Base-by-base conservation (phyloP, 208 protist genomes). In the Acanthamoeba triangularis region DNA sequence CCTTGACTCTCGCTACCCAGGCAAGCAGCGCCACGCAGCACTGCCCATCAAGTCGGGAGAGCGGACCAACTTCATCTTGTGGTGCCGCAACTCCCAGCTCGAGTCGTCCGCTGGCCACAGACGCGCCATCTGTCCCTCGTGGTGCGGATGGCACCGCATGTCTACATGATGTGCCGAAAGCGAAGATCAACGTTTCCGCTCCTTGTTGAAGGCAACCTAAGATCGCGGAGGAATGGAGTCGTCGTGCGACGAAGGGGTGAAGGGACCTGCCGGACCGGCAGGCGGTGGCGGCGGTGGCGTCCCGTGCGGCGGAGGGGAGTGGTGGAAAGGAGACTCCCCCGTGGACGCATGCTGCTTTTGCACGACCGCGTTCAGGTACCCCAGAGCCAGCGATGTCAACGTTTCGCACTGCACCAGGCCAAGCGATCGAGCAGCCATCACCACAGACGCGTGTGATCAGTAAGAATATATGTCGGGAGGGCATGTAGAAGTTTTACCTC, bases 21-120 rank as follows among this genome's bases (percentile, higher is more conserved):
- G 80, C 44, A 90, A 90, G 54, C 80, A 90, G 41, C 25, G 80
- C 63, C 80, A 90, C 18, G 49, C 54, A 14, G 80, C 80, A 37
- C 6, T 33, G 54, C 49, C 80, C 28, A 90, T 90, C 44, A 2
- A 20, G 23, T 35, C 49, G 2, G 80, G 80, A 11, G 80, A 90
- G 47, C 25, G 80, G 35, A 90, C 80, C 20, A 90, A 90, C 49
- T 28, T 90, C 44, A 90, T 90, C 54, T 28, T 90, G 28, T 90
- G 80, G 80, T 90, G 80, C 13, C 23, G 23, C 28, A 65, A 54
- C 80, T 90, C 80, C 5, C 54, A 54, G 28, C 44, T 63, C 16
- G 44, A 44, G 41, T 76, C 67, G 20, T 69, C 63, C 63, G 28
- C n/a, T 13, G 41, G 20, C 72, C 2, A 80, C 33, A 0, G 23